These are phyloP conservation scores for Parascedosporium putredinis DNA, from an alignment of 2,329 filamentous ascomycete genomes.

Conservation along the genomic window DNA sequence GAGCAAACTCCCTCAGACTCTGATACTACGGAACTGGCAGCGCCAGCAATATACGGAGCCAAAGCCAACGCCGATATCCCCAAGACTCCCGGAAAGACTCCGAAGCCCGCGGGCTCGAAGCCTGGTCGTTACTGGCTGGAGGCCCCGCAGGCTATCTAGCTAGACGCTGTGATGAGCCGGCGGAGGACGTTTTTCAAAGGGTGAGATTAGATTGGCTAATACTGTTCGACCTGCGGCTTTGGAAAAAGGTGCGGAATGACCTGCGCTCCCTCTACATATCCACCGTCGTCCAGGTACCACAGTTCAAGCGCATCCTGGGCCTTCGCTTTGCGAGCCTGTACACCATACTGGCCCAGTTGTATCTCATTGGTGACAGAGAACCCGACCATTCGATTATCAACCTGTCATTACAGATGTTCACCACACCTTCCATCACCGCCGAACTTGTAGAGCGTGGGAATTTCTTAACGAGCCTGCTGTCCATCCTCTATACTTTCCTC, in stretches of 20 bases:
- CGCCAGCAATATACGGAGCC: conserved; percentile 49
- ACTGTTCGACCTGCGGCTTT: conserved; percentile 86
- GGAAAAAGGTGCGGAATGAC: conserved; percentile 90
- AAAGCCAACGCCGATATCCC: conserved; percentile 66
- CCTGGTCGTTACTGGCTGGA: conserved; percentile 80
- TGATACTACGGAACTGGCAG: conserved; percentile 53
- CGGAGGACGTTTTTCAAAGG: conserved; percentile 82
- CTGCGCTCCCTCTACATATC: conserved; percentile 90
- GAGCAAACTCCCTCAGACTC: conserved; percentile 63
- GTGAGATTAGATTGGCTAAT: conserved; percentile 91
- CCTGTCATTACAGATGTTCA: conserved; percentile 90
- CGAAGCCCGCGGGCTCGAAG: conserved; percentile 33
- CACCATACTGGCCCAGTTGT: conserved; percentile 84
- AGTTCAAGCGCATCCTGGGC: conserved; percentile 91
- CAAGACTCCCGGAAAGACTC: conserved; percentile 58
- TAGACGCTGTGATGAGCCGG: conserved; percentile 51
- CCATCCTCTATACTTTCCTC: conserved; percentile 93
- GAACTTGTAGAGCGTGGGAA: conserved; percentile 93
- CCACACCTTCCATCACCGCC: conserved; percentile 89
- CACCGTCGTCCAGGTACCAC: conserved; percentile 86
- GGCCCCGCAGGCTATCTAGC: conserved; percentile 62
- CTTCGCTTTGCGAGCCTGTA: conserved; percentile 92
- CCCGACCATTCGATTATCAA: conserved; percentile 99
- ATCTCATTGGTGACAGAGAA: conserved; percentile 90
- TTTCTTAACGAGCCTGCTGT: conserved; percentile 88